Percentiles rank a stretch among this genome's conserved stretches.
phyloP scores from a whole-genome alignment of 2,329 filamentous ascomycete species.

The Reticulascus tulasneorum region DNA sequence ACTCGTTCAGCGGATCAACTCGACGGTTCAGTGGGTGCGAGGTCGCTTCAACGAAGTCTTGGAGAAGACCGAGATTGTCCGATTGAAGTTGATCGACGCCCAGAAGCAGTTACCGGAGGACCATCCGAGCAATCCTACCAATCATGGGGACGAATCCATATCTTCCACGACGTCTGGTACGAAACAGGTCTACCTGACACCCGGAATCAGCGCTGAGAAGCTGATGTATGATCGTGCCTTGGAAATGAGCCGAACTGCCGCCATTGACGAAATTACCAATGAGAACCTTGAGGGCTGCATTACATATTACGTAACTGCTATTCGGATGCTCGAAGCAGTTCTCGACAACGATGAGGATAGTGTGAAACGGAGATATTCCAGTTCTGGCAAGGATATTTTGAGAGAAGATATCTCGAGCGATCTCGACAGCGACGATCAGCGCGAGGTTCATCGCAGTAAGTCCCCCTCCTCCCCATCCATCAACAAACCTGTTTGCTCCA shows the following conservation, averaged over 20 bases:
- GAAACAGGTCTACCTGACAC: conserved; percentile 78
- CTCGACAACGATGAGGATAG: conserved; percentile 73
- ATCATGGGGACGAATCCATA: conserved; percentile 59
- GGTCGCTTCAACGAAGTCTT: conserved; percentile 93
- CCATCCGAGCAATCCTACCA: conserved; percentile 81
- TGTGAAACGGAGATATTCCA: conserved; percentile 31
- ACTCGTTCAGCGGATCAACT: conserved; percentile 67
- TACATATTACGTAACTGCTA: conserved; percentile 87
- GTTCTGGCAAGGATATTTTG: conserved; percentile 37
- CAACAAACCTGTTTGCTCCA: background rate
- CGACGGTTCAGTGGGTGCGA: conserved; percentile 92
- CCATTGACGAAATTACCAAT: conserved; percentile 92
- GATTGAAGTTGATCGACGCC: conserved; percentile 78
- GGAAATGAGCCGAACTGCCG: conserved; percentile 92
- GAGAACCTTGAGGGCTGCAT: conserved; percentile 86
- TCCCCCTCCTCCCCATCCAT: background rate
- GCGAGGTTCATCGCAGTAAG: conserved; percentile 70
- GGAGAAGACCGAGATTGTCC: conserved; percentile 94
- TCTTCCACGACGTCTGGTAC: conserved; percentile 59
- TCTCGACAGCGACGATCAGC: conserved; percentile 66
- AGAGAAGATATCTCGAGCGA: conserved; percentile 40
- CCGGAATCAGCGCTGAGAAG: conserved; percentile 90
- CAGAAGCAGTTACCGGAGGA: conserved; percentile 79
- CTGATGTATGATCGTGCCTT: conserved; percentile 96
- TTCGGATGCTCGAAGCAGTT: conserved; percentile 92